Conservation (phyloP, 2,329 filamentous ascomycete genomes). For the Cladosporium sphaerospermum region DNA sequence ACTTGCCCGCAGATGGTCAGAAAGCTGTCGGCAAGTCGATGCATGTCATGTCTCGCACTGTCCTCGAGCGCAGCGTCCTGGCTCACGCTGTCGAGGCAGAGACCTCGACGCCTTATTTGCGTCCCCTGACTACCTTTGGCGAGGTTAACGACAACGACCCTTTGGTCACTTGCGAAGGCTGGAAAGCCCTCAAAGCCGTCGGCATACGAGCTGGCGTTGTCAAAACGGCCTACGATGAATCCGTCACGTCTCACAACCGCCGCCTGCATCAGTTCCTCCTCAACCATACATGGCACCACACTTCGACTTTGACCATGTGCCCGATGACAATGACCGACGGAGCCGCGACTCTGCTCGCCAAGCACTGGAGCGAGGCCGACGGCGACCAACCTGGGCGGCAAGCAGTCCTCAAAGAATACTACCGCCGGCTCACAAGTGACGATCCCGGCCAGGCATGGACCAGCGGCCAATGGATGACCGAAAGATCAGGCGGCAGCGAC, state of each 20-base stretch:
- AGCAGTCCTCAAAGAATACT: conserved; percentile 28
- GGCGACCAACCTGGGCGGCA: conserved; percentile 12
- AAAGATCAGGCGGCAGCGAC: conserved; percentile 62
- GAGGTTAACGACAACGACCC: not conserved
- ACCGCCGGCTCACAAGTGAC: conserved; percentile 48
- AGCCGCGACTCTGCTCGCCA: conserved; percentile 47
- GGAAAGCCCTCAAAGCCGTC: not conserved
- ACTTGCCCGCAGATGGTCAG: not conserved
- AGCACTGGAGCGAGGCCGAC: conserved; percentile 33
- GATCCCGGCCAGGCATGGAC: conserved; percentile 56
- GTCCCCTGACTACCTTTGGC: not conserved
- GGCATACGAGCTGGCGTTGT: not conserved
- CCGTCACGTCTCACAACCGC: conserved; percentile 34
- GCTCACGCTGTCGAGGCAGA: not conserved
- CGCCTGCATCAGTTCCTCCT: conserved; percentile 55
- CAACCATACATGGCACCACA: conserved; percentile 54
- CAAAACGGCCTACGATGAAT: conserved; percentile 12
- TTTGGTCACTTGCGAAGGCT: not conserved
- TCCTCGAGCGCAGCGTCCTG: not conserved
- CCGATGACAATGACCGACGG: conserved; percentile 62
- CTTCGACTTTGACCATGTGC: conserved; percentile 56
- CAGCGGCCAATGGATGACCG: conserved; percentile 73
- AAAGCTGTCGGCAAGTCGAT: conserved; percentile 16
- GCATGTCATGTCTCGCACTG: not conserved
- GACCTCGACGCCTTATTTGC: not conserved